Evolutionary conservation across 1,284 basidiomycete species (phyloP), one percentile per base, ranked within the genome.

Genomic region (Austroboletus rostrupii): DNA sequence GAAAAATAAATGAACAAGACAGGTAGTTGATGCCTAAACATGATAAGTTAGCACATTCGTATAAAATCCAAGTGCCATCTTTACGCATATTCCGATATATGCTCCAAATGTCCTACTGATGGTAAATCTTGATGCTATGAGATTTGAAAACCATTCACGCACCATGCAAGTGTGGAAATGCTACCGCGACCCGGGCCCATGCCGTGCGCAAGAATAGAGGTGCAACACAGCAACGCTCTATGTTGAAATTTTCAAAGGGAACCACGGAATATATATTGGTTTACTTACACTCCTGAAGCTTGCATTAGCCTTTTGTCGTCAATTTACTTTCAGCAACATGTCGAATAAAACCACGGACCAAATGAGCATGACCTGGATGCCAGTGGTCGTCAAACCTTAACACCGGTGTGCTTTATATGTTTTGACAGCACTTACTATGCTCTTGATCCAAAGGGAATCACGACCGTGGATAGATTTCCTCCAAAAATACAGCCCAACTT

Each of bases 1-100:
- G n/a, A 62, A 65, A 38, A 47, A 54, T 33, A 37, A 53, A 47
- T 62, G 61, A 16, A 66, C 56, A 47, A 62, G 50, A 44, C 53
- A 61, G 31, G 36, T 53, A 41, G 62, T 61, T 7, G 19, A 16
- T 32, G 14, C 48, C 61, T 66, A 41, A 10, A 29, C 16, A 29
- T 10, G n/a, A 31, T 0, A 36, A 12, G 5, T 66, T 4, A 65
- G 61, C 5, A 26, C 3, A 7, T 26, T 26, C 2, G 45, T 3
- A 17, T 6, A 0, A 36, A 16, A 14, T 20, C 1, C 38, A 32
- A 10, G 29, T 28, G 28, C 21, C 17, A 0, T 9, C 23, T 37
- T 51, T 59, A 65, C 61, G 54, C 23, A 52, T 45, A 39, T 54
- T 10, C 31, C 62, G 45, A 48, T 0, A 44, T 46, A 57, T 12